A percentile compares a stretch with the other conserved stretches of the same genome.
phyloP scores from a whole-genome alignment of 768 basidiomycete species.

The Panellus pusillus region DNA sequence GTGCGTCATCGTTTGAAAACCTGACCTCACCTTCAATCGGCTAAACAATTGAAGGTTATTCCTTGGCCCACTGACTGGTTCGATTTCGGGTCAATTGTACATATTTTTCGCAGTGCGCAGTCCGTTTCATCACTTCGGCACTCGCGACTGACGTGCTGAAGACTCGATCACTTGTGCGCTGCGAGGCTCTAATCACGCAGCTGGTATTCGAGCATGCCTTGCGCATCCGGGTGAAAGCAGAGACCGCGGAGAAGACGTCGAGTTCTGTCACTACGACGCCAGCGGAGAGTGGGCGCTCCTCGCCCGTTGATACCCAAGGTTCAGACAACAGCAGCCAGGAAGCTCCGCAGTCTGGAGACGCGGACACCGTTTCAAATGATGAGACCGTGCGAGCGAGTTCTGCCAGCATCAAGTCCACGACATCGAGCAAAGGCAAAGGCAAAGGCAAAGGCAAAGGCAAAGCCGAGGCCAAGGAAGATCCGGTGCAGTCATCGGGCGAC shows the following conservation, averaged over 20 bases:
- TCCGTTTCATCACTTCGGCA: slow-evolving; percentile 22
- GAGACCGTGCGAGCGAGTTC: slow-evolving; percentile 19
- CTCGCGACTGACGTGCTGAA: slow-evolving; percentile 39
- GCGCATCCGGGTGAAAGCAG: slow-evolving; percentile 64
- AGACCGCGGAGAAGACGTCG: slow-evolving; percentile 20
- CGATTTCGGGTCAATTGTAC: slow-evolving; percentile 57
- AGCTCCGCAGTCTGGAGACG: slow-evolving; percentile 4
- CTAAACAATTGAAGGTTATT: slow-evolving; percentile 32
- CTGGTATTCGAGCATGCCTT: slow-evolving; percentile 51
- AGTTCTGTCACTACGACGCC: slow-evolving; percentile 15
- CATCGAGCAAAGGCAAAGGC: slow-evolving; percentile 15
- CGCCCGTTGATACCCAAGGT: slow-evolving; percentile 9
- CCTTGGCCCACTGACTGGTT: slow-evolving; percentile 44
- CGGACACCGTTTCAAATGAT: slow-evolving; percentile 11
- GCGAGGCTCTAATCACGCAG: slow-evolving; percentile 48
- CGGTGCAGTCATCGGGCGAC: slow-evolving; percentile 14
- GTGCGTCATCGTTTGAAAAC: too few species aligned
- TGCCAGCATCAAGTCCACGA: slow-evolving; percentile 19
- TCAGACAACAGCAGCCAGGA: slow-evolving; percentile 14
- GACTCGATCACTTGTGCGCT: slow-evolving; percentile 50
- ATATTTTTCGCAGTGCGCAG: slow-evolving; percentile 41
- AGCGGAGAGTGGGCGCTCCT: slow-evolving; percentile 5
- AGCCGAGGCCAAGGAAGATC: slow-evolving; percentile 12
- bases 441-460: slow-evolving; percentile 17
- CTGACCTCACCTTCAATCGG: too few species aligned